Percentiles rank a stretch among this genome's conserved stretches.
Evolutionary conservation across 2,329 filamentous ascomycete species (phyloP).

Genomic region (Plectosphaerella sp.): DNA sequence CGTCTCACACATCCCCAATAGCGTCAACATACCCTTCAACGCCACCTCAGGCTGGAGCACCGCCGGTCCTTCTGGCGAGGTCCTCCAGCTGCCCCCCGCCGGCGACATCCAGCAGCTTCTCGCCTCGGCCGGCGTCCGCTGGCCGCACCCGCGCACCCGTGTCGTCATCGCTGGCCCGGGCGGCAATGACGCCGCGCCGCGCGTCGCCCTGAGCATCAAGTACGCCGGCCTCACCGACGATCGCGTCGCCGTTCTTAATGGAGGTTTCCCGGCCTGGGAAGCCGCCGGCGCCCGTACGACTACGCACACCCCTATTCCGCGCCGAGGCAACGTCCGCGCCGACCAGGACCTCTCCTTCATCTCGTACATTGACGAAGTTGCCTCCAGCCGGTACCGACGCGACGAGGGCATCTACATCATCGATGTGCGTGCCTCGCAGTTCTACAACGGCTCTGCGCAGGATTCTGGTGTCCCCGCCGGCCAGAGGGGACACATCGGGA

Average conservation of each 20-base stretch:
- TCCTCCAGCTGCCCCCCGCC: conserved; percentile 3
- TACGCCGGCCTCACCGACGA: conserved; percentile 5
- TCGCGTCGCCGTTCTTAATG: conserved; percentile 2
- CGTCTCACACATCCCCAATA: background rate
- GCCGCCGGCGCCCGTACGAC: background rate
- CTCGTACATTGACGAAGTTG: conserved; percentile 4
- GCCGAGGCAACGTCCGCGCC: background rate
- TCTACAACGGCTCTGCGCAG: conserved; percentile 1
- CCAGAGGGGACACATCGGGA: conserved; percentile 2
- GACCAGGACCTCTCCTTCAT: conserved; percentile 3
- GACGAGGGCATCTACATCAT: conserved; percentile 1
- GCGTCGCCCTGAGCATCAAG: conserved; percentile 5
- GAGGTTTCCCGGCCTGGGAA: conserved; percentile 3
- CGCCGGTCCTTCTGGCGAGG: background rate
- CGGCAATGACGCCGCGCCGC: background rate
- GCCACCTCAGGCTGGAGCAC: conserved; percentile 1
- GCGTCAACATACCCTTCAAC: conserved; percentile 2
- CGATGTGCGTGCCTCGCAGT: background rate
- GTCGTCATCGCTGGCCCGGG: background rate
- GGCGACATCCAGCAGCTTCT: background rate
- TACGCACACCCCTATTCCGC: background rate
- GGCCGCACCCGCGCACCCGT: background rate
- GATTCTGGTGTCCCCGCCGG: background rate
- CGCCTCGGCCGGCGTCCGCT: conserved; percentile 1
- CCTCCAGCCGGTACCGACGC: background rate